A percentile compares a stretch with the other conserved stretches of the same genome.
Conservation (phyloP, 495 filamentous ascomycete genomes). For the Xylaria scruposa region DNA sequence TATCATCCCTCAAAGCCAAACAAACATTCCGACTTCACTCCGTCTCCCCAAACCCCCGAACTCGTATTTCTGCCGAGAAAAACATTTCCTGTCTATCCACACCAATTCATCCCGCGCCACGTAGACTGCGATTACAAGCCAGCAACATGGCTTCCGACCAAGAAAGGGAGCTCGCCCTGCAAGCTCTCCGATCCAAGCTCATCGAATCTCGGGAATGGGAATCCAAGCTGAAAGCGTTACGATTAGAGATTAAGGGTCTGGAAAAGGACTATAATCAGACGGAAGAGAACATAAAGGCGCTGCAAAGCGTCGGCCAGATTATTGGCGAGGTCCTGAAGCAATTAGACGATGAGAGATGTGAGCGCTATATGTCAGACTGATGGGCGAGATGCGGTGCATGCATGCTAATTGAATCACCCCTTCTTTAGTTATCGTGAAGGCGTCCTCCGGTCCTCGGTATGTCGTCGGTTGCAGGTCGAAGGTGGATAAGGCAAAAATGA, state of each 20-base stretch:
- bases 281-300: conserved; percentile 98
- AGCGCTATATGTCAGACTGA: conserved; percentile 37
- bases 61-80: background rate
- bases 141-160: conserved; percentile 52
- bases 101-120: conserved; percentile 3
- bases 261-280: conserved; percentile 95
- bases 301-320: conserved; percentile 99
- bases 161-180: conserved; percentile 83
- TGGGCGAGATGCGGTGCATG: background rate
- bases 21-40: background rate
- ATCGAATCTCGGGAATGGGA: conserved; percentile 98
- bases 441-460: conserved; percentile 96
- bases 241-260: conserved; percentile 91
- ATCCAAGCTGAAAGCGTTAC: conserved; percentile 89
- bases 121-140: conserved; percentile 11
- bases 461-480: conserved; percentile 98
- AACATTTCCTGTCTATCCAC: background rate
- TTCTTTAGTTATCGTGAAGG: conserved; percentile 71
- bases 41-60: background rate
- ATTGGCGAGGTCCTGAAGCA: conserved; percentile 99
- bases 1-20: background rate
- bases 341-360: conserved; percentile 98
- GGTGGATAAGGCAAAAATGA: conserved; percentile 94
- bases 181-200: conserved; percentile 90
- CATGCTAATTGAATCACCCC: background rate